Base-by-base conservation (phyloP, 768 basidiomycete genomes). In the Amanita polypyramis region DNA sequence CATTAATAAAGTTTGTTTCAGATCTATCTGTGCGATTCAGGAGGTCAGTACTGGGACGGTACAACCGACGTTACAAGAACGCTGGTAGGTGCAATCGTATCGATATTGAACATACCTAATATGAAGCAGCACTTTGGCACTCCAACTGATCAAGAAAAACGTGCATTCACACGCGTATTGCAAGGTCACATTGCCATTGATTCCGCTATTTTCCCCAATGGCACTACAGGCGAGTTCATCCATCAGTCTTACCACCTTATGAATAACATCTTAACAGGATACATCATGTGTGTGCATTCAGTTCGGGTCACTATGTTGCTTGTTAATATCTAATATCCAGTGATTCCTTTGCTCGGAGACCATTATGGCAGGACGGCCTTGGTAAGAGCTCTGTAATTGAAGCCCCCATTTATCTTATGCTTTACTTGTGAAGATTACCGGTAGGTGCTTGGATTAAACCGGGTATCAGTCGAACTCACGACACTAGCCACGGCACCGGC, bases 61-160 rank as follows among this genome's bases (percentile, higher is more conserved):
- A 98, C 95, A 0, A 99, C 96, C 1, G 95, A 99, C 59, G 86
- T 87, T 12, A 95, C 93, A 1, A 72, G 94, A 36, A 96, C 91
- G 51, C 84, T 80, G 81, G 87, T 85, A 58, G 56, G 76, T 30
- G 11, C 20, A 21, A 17, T 25, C 8, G 7, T n/a, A 14, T 19
- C 5, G 11, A 44, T n/a, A 19, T n/a, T 5, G 8, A 8, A 19
- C 17, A 15, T n/a, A 10, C 1, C 40, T 42, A 34, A 41, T 19
- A 32, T 19, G 25, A 45, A n/a, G 29, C 49, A 90, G 82, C 93
- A 97, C 60, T 98, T 97, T 59, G 92, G 91, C 23, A 80, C 72
- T 1, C 91, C 95, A 0, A 81, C 82, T 5, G 70, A 73, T 0
- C 85, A 90, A 57, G 87, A 96, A 63, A 88, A 80, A 53, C 77